A percentile compares a stretch with the other conserved stretches of the same genome.
Conservation (phyloP, 257 asterid species). For the Przewalskia tangutica region DNA sequence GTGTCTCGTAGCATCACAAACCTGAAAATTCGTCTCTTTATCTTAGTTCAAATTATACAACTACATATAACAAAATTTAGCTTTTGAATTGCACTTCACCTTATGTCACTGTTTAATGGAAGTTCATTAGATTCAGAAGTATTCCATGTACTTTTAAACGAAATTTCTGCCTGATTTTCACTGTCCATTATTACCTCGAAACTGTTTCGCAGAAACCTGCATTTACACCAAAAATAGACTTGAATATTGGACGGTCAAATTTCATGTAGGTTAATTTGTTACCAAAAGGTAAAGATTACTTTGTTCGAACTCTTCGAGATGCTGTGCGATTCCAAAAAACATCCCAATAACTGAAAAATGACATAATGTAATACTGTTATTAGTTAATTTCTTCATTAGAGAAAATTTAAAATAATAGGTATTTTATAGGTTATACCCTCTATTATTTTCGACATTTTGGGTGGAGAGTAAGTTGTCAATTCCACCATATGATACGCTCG, state of each 20-base stretch:
- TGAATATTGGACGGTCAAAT: neutral
- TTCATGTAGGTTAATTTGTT: neutral
- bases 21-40: slow-evolving; percentile 4
- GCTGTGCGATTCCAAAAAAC: slow-evolving; percentile 47
- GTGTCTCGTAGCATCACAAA: slow-evolving; percentile 48
- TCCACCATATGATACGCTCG: slow-evolving; percentile 43
- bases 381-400: neutral
- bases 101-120: slow-evolving; percentile 71
- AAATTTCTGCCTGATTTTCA: slow-evolving; percentile 58
- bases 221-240: neutral
- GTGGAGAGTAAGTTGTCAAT: slow-evolving; percentile 45
- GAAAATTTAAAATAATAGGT: neutral
- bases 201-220: slow-evolving; percentile 44
- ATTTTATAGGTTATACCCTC: slow-evolving; percentile 33
- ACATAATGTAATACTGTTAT: neutral
- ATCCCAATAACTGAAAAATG: slow-evolving; percentile 69
- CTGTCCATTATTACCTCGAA: slow-evolving; percentile 29
- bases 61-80: neutral
- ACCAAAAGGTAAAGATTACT: slow-evolving; percentile 14
- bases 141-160: slow-evolving; percentile 45
- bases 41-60: neutral
- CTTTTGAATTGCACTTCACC: slow-evolving; percentile 22
- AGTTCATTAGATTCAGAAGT: slow-evolving; percentile 7
- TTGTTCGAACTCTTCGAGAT: slow-evolving; percentile 25
- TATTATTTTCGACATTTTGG: slow-evolving; percentile 19